Evolutionary conservation across 2,329 filamentous ascomycete species (phyloP), one percentile per base, ranked within the genome.

Genomic region (Aspergillus sp.): DNA sequence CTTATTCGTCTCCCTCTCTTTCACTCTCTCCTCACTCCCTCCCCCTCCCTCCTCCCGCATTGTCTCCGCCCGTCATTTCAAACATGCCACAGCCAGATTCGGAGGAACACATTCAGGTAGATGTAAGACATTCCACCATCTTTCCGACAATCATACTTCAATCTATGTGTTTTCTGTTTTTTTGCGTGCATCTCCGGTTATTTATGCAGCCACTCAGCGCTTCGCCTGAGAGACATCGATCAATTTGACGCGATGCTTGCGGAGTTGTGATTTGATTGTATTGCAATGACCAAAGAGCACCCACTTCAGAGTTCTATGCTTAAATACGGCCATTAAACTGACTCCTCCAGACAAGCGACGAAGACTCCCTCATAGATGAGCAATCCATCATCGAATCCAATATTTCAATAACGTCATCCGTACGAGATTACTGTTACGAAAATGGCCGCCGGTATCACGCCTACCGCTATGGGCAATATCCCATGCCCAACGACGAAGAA

Each of bases 371-470:
- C 53, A 72, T 65, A 57, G 73, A 74, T 54, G 59, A 66, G 21
- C 49, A 72, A 60, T 71, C 73, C n/a, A 32, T 78, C 55, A 63
- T 73, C 32, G 78, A 74, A 23, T 81, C 81, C 62, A 79, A 73
- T 53, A 65, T 73, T 38, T 76, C 76, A 55, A 71, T 73, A 21
- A 73, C 76, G 4, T 74, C 80, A 3, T 81, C 72, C 4, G 69
- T 75, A 25, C 70, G 70, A 9, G 73, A 75, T 59, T 78, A 75
- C 64, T 69, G 62, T 58, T 75, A 76, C 58, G 77, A 79, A 64
- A 79, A 79, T 62, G 78, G 78, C 57, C 74, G 78, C 15, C 74
- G 76, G 41, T 80, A 80, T 59, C 76, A 79, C 62, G 76, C 76
- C 62, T 79, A 77, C 66, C 74, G 76, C 47, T 70, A 74, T 48